These are phyloP conservation scores for Theileria equi DNA, from an alignment of 169 alveolate species.

Conservation along the genomic window DNA sequence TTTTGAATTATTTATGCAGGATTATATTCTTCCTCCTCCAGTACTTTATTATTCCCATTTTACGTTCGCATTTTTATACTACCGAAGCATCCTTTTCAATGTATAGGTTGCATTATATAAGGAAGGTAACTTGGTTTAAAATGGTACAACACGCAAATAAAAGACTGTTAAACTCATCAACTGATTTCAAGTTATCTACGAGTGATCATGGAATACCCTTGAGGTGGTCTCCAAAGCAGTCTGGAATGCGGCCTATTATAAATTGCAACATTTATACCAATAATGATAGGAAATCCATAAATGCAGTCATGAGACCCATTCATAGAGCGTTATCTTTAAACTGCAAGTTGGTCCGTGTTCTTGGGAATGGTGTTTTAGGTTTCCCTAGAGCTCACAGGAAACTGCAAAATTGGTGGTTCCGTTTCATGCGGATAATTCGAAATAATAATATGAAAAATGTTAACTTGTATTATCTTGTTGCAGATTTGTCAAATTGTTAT, in stretches of 20 bases:
- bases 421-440: slow-evolving; percentile 7
- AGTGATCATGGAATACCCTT: no score
- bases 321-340: slow-evolving; percentile 33
- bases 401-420: slow-evolving; percentile 58
- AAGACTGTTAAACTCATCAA: not conserved
- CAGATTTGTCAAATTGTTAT: slow-evolving; percentile 58
- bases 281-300: not conserved
- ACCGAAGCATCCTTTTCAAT: slow-evolving; percentile 47
- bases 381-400: slow-evolving; percentile 23
- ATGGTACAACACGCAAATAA: slow-evolving; percentile 41
- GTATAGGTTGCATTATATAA: slow-evolving; percentile 40
- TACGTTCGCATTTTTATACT: slow-evolving; percentile 42
- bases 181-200: not conserved
- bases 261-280: slow-evolving; percentile 31
- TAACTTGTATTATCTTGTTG: slow-evolving; percentile 33
- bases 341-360: slow-evolving; percentile 6
- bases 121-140: slow-evolving; percentile 30
- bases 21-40: slow-evolving; percentile 44
- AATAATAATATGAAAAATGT: not conserved
- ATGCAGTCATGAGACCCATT: slow-evolving; percentile 31
- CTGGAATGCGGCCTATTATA: slow-evolving; percentile 62
- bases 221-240: slow-evolving; percentile 55
- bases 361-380: slow-evolving; percentile 58
- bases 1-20: slow-evolving; percentile 42
- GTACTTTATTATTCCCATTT: slow-evolving; percentile 41